Base-by-base conservation (phyloP, 2,329 filamentous ascomycete genomes). In the Ceratocystis harringtonii region DNA sequence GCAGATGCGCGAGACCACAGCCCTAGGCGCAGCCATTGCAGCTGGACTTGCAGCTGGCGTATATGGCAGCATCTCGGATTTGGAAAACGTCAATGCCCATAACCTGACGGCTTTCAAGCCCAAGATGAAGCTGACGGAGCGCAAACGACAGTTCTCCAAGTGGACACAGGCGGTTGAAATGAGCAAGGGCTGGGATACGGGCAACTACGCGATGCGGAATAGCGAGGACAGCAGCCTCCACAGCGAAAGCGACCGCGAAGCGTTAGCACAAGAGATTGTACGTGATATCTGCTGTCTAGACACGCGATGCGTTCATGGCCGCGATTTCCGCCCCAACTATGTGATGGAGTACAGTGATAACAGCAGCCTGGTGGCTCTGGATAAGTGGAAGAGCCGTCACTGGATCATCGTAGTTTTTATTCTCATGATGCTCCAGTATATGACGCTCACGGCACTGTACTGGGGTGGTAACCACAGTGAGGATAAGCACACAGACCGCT, bases 1-100 rank as follows among this genome's bases (percentile, higher is more conserved):
- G 0, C 81, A 84, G 65, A 95, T 96, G 91, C 86, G 89, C 66
- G 91, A 96, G 78, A 95, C 90, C 3, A 96, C 91, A 1, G 88
- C 90, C 0, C 81, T 96, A 1, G 91, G 91, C 30, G 90, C 91
- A 15, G 91, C 91, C 61, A 92, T 95, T 70, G 90, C 91, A 17
- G 91, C 91, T 7, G 91, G 89, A n/a, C 84, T 95, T 67, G 90
- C 90, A 7, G 84, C 89, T 12, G 86, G 83, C 57, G 83, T 92
- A 43, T 95, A 90, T 89, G 81, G 83, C 68, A 81, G 84, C 71
- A 84, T 94, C 66, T 81, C 85, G 32, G 88, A 92, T 70, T 77
- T 95, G 41, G 84, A 84, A 70, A 79, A 85, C 68, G 85, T 94
- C 73, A 90, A 90, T 74, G 84, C 81, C 67, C 80, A 81, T 63